Evolutionary conservation across 768 basidiomycete species (phyloP).

Genomic region (Chalciporus sphaerocephalus): DNA sequence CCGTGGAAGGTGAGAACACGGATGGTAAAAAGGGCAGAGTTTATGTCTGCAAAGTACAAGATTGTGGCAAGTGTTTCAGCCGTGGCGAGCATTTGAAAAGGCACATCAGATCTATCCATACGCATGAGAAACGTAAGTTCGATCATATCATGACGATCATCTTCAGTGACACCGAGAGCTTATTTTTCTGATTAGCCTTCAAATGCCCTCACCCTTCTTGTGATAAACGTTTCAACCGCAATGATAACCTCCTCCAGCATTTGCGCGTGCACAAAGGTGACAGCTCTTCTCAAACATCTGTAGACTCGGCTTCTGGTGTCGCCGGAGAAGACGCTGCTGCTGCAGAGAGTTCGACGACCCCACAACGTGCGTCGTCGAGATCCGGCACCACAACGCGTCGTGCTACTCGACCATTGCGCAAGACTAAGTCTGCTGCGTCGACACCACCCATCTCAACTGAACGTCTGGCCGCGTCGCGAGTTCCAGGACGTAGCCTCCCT

Average conservation of each 20-base stretch:
- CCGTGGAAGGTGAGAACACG: constrained; percentile 20
- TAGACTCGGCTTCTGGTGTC: constrained; percentile 26
- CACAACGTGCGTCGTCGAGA: constrained; percentile 26
- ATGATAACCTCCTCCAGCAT: constrained; percentile 79
- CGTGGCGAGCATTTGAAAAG: constrained; percentile 74
- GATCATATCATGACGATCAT: constrained; percentile 14
- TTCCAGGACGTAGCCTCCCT: constrained; percentile 28
- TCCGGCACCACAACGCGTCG: constrained; percentile 19
- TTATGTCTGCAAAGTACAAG: constrained; percentile 63
- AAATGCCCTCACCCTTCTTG: constrained; percentile 64
- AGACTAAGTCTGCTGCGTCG: constrained; percentile 34
- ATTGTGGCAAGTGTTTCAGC: constrained; percentile 69
- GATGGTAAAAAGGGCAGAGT: constrained; percentile 34
- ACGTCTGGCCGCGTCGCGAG: constrained; percentile 32
- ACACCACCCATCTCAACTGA: constrained; percentile 33
- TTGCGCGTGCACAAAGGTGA: constrained; percentile 60
- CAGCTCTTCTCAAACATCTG: constrained; percentile 32
- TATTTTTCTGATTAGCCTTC: constrained; percentile 51
- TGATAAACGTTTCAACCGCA: constrained; percentile 71
- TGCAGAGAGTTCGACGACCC: constrained; percentile 19
- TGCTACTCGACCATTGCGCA: constrained; percentile 31
- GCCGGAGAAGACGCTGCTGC: constrained; percentile 22
- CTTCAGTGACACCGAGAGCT: constrained; percentile 15
- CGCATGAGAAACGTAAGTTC: constrained; percentile 70
- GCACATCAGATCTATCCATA: constrained; percentile 71